Conservation (phyloP, 2,329 filamentous ascomycete species). For the Sordariomycetes sp. region DNA sequence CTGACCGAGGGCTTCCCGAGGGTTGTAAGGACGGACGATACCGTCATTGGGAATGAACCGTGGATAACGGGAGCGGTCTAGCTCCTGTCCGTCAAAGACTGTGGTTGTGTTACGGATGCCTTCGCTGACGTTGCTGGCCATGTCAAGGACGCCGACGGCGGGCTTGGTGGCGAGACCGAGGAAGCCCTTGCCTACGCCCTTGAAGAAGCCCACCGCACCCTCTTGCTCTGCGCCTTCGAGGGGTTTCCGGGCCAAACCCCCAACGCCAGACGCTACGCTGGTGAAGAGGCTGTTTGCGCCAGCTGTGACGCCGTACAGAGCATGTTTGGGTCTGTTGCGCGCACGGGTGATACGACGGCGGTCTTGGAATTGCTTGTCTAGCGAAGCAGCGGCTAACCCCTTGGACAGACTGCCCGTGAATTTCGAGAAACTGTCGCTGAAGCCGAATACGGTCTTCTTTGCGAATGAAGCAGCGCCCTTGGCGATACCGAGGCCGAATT, state of each 20-base stretch:
- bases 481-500: conserved; percentile 88
- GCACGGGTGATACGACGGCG: conserved; percentile 87
- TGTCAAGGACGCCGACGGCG: conserved; percentile 90
- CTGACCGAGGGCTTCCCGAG: conserved; percentile 90
- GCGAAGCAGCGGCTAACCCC: conserved; percentile 84
- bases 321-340: conserved; percentile 92
- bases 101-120: conserved; percentile 98
- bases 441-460: conserved; percentile 97
- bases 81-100: conserved; percentile 88
- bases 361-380: conserved; percentile 98
- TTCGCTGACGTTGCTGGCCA: conserved; percentile 94
- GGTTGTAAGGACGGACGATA: conserved; percentile 87
- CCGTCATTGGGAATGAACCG: conserved; percentile 89
- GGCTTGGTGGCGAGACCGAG: conserved; percentile 94
- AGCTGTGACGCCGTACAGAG: conserved; percentile 88
- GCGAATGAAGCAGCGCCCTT: conserved; percentile 96
- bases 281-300: conserved; percentile 92
- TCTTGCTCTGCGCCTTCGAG: conserved; percentile 94
- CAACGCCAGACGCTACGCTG: conserved; percentile 87
- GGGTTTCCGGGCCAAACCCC: conserved; percentile 85
- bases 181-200: conserved; percentile 92
- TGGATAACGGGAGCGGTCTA: conserved; percentile 88
- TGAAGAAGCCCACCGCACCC: conserved; percentile 88
- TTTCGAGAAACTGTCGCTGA: conserved; percentile 95
- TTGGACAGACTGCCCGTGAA: conserved; percentile 97